Evolutionary conservation across 2,329 filamentous ascomycete species (phyloP).

Genomic region (Didymosphaeria variabile): DNA sequence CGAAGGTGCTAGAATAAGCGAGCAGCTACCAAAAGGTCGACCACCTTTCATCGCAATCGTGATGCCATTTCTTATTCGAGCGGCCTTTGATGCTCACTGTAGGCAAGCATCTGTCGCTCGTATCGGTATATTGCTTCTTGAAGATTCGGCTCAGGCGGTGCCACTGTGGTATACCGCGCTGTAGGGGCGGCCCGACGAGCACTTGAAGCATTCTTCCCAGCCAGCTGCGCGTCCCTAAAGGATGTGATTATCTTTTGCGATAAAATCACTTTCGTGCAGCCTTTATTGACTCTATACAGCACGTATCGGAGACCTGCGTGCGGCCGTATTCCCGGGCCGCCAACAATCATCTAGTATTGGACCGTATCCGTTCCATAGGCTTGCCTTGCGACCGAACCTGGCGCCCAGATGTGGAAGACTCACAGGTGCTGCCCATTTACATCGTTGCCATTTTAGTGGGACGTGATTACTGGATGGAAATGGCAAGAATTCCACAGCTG

Average conservation of each 20-base stretch:
- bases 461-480: background rate
- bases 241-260: too few species aligned
- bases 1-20: slow-evolving; percentile 15
- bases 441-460: background rate
- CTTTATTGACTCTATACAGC: too few species aligned
- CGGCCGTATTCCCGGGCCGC: too few species aligned
- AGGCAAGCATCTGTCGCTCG: background rate
- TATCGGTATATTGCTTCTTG: background rate
- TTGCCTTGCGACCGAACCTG: background rate
- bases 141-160: background rate
- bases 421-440: background rate
- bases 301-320: too few species aligned
- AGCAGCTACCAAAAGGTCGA: slow-evolving; percentile 1
- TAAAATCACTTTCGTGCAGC: too few species aligned
- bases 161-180: background rate
- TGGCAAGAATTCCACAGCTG: background rate
- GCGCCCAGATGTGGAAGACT: background rate
- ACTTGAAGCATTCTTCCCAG: too few species aligned
- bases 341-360: too few species aligned
- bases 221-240: too few species aligned
- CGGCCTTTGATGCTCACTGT: background rate
- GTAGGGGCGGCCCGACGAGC: too few species aligned
- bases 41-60: background rate
- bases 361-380: too few species aligned
- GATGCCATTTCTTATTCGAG: background rate